Conservation (phyloP, 148 eudicot species). For the Camellia sinensis region DNA sequence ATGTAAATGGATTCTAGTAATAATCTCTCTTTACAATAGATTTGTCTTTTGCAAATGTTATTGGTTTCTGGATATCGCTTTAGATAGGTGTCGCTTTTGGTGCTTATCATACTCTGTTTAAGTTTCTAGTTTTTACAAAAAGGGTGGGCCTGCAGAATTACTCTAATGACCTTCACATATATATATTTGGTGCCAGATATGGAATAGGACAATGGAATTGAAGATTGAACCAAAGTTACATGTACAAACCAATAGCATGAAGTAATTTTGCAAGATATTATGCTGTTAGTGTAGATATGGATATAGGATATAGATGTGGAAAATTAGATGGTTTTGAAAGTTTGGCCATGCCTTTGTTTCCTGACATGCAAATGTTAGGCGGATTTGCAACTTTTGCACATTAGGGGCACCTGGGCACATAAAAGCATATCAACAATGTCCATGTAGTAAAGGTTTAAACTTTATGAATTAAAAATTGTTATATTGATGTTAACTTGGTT, state of each 20-base stretch:
- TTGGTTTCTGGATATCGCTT: background rate
- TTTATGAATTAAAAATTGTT: too few species aligned
- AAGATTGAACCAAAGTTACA: background rate
- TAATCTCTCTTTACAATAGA: background rate
- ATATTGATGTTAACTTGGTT: too few species aligned
- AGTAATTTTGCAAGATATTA: background rate
- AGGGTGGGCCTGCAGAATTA: background rate
- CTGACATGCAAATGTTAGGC: too few species aligned
- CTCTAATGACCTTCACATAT: background rate
- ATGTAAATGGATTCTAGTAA: background rate
- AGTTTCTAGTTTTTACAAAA: background rate
- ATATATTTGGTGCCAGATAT: background rate
- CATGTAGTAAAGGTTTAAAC: too few species aligned
- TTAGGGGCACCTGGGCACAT: too few species aligned
- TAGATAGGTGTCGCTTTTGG: background rate
- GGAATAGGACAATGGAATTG: background rate
- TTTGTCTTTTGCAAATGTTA: background rate
- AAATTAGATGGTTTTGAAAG: too few species aligned
- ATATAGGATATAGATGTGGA: background rate
- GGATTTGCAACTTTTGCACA: too few species aligned
- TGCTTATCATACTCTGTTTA: too few species aligned
- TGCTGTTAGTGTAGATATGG: background rate
- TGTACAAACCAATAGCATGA: background rate
- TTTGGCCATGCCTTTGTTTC: too few species aligned
- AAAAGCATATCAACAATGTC: too few species aligned